phyloP scores from a whole-genome alignment of 345 rosid genomes.

The Citrus sp. region DNA sequence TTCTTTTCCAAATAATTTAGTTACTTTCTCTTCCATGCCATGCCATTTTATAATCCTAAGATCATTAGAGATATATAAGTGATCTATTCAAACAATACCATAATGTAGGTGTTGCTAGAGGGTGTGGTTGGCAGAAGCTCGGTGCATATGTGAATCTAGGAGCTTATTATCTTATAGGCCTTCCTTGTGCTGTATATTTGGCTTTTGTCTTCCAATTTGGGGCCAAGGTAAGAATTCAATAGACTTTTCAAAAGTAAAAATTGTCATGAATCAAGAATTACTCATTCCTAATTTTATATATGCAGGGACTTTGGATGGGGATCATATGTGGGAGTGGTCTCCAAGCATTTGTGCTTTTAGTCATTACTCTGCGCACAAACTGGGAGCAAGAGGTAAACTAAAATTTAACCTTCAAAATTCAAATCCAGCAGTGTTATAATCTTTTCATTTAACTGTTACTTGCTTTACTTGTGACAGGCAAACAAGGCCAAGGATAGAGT shows the following conservation, averaged over 20 bases:
- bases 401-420: neutral
- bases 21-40: too few species aligned
- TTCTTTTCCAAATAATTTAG: neutral
- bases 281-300: neutral
- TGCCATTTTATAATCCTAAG: too few species aligned
- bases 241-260: neutral
- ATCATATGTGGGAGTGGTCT: conserved; percentile 33
- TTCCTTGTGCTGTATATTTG: conserved; percentile 28
- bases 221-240: conserved; percentile 22
- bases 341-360: conserved; percentile 28
- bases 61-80: too few species aligned
- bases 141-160: conserved; percentile 30
- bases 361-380: conserved; percentile 24
- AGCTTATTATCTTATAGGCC: conserved; percentile 29
- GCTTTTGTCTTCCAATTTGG: conserved; percentile 29
- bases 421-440: too few species aligned
- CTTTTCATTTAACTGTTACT: neutral
- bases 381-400: conserved; percentile 31
- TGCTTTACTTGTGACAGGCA: conserved; percentile 10
- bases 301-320: conserved; percentile 42
- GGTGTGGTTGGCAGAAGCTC: conserved; percentile 40
- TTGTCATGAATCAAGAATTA: neutral
- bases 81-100: too few species aligned
- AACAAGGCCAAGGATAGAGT: conserved; percentile 24
- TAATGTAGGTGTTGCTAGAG: conserved; percentile 31